Percentiles rank a stretch among this genome's conserved stretches.
phyloP scores from a whole-genome alignment of 2,329 filamentous ascomycete species.

The Curvularia sp. region DNA sequence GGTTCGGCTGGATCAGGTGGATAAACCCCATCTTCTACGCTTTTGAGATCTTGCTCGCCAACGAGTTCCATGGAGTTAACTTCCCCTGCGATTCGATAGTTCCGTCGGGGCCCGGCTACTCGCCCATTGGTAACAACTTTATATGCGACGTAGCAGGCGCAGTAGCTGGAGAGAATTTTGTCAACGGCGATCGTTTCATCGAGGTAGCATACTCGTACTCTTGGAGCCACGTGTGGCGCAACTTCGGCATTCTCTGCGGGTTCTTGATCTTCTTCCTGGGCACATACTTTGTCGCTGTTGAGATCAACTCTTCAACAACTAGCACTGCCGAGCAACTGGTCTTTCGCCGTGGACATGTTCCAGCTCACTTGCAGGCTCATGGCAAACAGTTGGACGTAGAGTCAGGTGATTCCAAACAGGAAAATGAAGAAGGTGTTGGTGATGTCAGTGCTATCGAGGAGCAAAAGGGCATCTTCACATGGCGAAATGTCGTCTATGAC shows the following conservation, averaged over 20 bases:
- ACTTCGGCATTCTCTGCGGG: constrained; percentile 68
- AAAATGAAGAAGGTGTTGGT: constrained; percentile 42
- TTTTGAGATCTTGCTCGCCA: constrained; percentile 80
- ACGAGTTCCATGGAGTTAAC: constrained; percentile 63
- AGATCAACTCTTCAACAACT: constrained; percentile 68
- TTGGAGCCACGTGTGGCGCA: constrained; percentile 62
- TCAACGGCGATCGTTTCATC: constrained; percentile 52
- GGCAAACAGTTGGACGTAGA: constrained; percentile 49
- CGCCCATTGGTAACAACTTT: constrained; percentile 34
- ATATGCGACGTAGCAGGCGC: constrained; percentile 53
- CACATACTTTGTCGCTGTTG: constrained; percentile 68
- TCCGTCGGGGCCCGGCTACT: constrained; percentile 49
- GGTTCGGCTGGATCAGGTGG: constrained; percentile 62
- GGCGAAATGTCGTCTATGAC: constrained; percentile 46
- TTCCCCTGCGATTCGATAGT: constrained; percentile 50
- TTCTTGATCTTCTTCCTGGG: constrained; percentile 70
- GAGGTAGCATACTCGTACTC: constrained; percentile 44
- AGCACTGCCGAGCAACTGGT: constrained; percentile 74
- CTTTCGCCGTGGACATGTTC: constrained; percentile 61
- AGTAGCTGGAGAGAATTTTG: constrained; percentile 48
- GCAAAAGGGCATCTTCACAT: constrained; percentile 54
- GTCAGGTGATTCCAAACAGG: constrained; percentile 35
- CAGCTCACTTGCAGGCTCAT: constrained; percentile 48
- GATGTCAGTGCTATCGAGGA: constrained; percentile 51
- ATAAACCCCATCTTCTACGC: constrained; percentile 76